A percentile compares a stretch with the other conserved stretches of the same genome.
These are phyloP conservation scores for Camellia sinensis DNA, from an alignment of 148 eudicot species.

Conservation along the genomic window DNA sequence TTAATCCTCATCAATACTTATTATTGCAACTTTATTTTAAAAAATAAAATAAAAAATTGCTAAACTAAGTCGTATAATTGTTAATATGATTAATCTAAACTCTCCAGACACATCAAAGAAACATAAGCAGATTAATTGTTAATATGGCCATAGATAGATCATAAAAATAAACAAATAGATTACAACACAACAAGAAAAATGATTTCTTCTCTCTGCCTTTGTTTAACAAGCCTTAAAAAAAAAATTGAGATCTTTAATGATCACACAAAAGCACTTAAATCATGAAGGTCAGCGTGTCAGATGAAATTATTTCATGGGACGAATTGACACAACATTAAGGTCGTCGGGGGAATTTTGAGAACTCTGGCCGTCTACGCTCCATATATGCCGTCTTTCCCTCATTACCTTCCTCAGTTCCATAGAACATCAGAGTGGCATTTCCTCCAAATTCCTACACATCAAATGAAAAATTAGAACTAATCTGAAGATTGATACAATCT, in stretches of 20 bases:
- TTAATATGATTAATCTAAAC: too few relatives aligned
- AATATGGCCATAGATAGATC: too few relatives aligned
- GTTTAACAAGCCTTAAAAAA: neutral
- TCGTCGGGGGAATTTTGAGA: slow-evolving; percentile 70
- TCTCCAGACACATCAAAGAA: too few relatives aligned
- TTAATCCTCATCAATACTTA: too few relatives aligned
- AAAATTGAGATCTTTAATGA: neutral
- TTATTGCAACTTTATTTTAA: too few relatives aligned
- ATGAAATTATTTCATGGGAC: neutral
- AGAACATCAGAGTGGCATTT: slow-evolving; percentile 77
- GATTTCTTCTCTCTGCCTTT: neutral
- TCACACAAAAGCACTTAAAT: neutral
- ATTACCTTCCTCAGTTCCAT: slow-evolving; percentile 85
- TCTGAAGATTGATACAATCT: neutral
- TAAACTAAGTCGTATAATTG: too few relatives aligned
- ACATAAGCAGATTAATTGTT: too few relatives aligned
- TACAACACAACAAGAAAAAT: neutral
- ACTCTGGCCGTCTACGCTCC: slow-evolving; percentile 68
- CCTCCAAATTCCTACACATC: slow-evolving; percentile 66
- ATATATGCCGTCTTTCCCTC: slow-evolving; percentile 85
- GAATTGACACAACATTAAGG: slow-evolving; percentile 38
- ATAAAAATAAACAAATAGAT: too few relatives aligned
- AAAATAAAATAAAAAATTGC: too few relatives aligned
- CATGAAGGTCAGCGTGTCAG: neutral
- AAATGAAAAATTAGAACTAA: neutral